phyloP scores from a whole-genome alignment of 257 asterid species.

The Solanum corneliomulleri region DNA sequence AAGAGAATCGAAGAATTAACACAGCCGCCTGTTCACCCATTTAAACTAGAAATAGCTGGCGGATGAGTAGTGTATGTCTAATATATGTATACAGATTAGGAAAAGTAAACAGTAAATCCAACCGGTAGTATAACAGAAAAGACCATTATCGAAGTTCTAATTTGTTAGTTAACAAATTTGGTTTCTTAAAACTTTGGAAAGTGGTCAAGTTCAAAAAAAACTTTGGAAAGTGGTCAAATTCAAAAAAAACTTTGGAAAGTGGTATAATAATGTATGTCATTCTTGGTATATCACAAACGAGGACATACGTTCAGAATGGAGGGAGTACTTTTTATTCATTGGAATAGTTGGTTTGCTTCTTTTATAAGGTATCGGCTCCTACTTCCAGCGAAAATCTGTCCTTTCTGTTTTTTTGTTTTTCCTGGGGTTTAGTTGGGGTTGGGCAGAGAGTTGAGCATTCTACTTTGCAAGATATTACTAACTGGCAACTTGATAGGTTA shows the following conservation, averaged over 20 bases:
- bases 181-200: not conserved
- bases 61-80: not conserved
- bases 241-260: not conserved
- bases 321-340: not conserved
- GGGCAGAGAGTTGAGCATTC: not conserved
- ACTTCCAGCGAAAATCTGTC: not conserved
- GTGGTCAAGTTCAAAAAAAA: not conserved
- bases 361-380: not conserved
- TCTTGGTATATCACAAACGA: not conserved
- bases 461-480: not conserved
- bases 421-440: not conserved
- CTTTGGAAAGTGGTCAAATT: not conserved
- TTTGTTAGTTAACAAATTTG: not conserved
- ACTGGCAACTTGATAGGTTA: not conserved
- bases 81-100: not conserved
- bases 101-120: not conserved
- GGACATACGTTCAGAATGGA: not conserved
- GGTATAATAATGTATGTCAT: not conserved
- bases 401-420: not conserved
- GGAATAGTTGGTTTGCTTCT: not conserved
- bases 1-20: not conserved
- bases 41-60: not conserved
- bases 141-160: not conserved
- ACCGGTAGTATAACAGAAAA: not conserved
- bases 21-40: not conserved